Percentiles rank a stretch among this genome's conserved stretches.
These are phyloP conservation scores for Rhodotorula paludigena DNA, from an alignment of 768 basidiomycete species.

Conservation along the genomic window DNA sequence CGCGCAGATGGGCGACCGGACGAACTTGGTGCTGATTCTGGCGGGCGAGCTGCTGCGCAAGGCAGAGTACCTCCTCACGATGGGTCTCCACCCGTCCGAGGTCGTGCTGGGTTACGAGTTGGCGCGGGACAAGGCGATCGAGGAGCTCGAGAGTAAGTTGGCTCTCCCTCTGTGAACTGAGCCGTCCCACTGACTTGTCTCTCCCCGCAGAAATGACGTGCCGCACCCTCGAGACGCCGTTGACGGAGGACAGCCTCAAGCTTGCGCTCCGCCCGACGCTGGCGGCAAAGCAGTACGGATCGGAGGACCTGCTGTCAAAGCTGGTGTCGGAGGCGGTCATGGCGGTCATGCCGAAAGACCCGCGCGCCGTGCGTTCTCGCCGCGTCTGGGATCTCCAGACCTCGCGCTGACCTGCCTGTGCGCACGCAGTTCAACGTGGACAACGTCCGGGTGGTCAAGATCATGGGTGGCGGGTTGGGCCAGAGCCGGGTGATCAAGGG, in stretches of 20 bases:
- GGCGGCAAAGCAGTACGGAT: slow-evolving; percentile 95
- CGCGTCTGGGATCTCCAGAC: neutral
- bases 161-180: neutral
- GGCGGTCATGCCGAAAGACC: slow-evolving; percentile 66
- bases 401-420: neutral
- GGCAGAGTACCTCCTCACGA: slow-evolving; percentile 82
- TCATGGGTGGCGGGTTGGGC: slow-evolving; percentile 86
- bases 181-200: slow-evolving; percentile 10
- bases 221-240: slow-evolving; percentile 64
- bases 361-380: slow-evolving; percentile 48
- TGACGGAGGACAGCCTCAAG: slow-evolving; percentile 64
- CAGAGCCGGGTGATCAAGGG: slow-evolving; percentile 84
- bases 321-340: slow-evolving; percentile 91
- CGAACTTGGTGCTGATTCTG: slow-evolving; percentile 89
- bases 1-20: slow-evolving; percentile 87
- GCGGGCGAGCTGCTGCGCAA: slow-evolving; percentile 92
- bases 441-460: slow-evolving; percentile 96
- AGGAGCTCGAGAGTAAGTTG: slow-evolving; percentile 81
- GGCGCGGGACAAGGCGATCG: slow-evolving; percentile 71
- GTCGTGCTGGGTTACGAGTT: slow-evolving; percentile 92
- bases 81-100: slow-evolving; percentile 97
- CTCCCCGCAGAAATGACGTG: slow-evolving; percentile 58
- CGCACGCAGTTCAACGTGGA: slow-evolving; percentile 86
- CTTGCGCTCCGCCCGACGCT: slow-evolving; percentile 82
- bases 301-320: slow-evolving; percentile 70